Evolutionary conservation across 2,329 filamentous ascomycete genomes (phyloP), one percentile per base, ranked within the genome.

Genomic region (Dendrostoma leiphaemia): DNA sequence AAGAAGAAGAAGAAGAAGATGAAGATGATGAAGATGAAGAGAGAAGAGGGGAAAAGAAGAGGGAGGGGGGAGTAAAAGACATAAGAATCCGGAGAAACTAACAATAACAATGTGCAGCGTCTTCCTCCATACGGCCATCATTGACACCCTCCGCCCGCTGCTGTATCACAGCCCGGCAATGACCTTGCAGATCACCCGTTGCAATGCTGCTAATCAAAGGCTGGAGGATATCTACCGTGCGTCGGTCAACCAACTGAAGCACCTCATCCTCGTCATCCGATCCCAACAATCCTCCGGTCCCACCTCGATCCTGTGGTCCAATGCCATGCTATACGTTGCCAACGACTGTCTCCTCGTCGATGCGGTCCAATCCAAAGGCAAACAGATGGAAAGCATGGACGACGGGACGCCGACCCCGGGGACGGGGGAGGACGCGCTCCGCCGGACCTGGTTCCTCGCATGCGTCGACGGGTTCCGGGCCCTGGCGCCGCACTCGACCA

Each of bases 281-380:
- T 31, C 50, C 23, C 46, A 35, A 1, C 53, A 57, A 23, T 5
- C 51, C 10, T 41, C 46, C 41, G 50, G 62, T 8, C 58, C 48
- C 17, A 54, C 53, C 6, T 58, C 60, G 6, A 59, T 61, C 8
- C 52, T 64, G 4, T 68, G 65, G 62, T 62, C 67, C 31, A 64
- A 61, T n/a, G 62, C 61, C 2, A 57, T 66, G 35, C 47, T 68
- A 17, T 64, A 65, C 47, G 58, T 68, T 31, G 63, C 65, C 15
- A 67, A 67, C 48, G 64, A 63, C 17, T 57, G 55, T 15, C n/a
- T 57, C 23, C 47, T 43, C 26, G 19, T 41, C 8, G 29, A 23
- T 9, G 17, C n/a, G 7, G 9, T 3, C 13, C 3, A 21, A 1
- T 13, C 46, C 15, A 3, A 6, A 12, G 24, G 2, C 10, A 19